Evolutionary conservation across 2,329 filamentous ascomycete species (phyloP).

Genomic region (Emericellopsis cladophorae): DNA sequence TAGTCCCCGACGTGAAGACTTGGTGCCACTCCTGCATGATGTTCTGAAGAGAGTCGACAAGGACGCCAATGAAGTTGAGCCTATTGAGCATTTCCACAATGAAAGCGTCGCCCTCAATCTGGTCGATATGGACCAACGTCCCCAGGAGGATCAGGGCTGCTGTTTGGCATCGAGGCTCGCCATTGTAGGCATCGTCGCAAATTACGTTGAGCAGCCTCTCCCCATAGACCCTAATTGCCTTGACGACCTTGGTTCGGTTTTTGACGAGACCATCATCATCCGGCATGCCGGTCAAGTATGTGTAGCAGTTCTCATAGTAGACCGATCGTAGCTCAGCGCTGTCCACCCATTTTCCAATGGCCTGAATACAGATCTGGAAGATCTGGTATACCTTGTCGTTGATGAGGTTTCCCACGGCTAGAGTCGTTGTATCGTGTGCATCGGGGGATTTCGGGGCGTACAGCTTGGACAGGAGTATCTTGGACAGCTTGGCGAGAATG

Average conservation of each 20-base stretch:
- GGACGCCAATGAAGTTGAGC: slow-evolving; percentile 81
- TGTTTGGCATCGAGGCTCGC: slow-evolving; percentile 69
- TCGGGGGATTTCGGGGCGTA: slow-evolving; percentile 33
- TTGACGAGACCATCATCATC: slow-evolving; percentile 35
- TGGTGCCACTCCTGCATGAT: slow-evolving; percentile 62
- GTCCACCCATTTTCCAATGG: slow-evolving; percentile 62
- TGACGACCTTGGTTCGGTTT: slow-evolving; percentile 51
- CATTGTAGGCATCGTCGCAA: slow-evolving; percentile 86
- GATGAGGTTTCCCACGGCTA: slow-evolving; percentile 54
- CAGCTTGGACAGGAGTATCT: slow-evolving; percentile 59
- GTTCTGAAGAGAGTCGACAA: slow-evolving; percentile 75
- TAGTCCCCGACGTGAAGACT: slow-evolving; percentile 27
- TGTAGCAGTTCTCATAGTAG: slow-evolving; percentile 86
- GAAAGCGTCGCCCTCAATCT: slow-evolving; percentile 56
- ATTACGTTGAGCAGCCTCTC: slow-evolving; percentile 73
- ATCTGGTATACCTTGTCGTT: slow-evolving; percentile 85
- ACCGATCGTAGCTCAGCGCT: slow-evolving; percentile 63
- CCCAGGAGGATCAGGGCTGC: slow-evolving; percentile 78
- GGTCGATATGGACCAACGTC: slow-evolving; percentile 61
- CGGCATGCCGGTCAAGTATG: slow-evolving; percentile 63
- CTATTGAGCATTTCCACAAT: slow-evolving; percentile 70
- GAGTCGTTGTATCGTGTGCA: slow-evolving; percentile 25
- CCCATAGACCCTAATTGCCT: slow-evolving; percentile 55
- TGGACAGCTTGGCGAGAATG: slow-evolving; percentile 66
- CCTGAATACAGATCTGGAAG: slow-evolving; percentile 75